Conservation (phyloP, 129 eudicot species). For the Erigeron canadensis region DNA sequence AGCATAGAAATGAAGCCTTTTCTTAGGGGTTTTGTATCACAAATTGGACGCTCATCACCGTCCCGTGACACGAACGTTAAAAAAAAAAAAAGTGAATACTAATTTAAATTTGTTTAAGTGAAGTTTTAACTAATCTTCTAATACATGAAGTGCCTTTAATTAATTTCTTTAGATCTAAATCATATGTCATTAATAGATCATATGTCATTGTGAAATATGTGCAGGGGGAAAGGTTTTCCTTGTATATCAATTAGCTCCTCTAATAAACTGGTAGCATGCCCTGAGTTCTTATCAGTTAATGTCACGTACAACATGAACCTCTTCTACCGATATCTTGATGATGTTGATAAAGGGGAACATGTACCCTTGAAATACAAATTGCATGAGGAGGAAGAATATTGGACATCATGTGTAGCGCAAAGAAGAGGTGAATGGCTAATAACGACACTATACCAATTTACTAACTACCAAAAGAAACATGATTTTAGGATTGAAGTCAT, state of each 20-base stretch:
- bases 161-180: too few species aligned
- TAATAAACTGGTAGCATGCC: background rate
- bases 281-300: background rate
- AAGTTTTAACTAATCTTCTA: too few species aligned
- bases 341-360: too few species aligned
- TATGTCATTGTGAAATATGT: background rate
- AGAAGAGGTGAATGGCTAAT: background rate
- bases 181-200: too few species aligned
- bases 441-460: background rate
- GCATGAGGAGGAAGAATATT: background rate
- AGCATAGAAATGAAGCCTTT: too few species aligned
- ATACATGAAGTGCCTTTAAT: too few species aligned
- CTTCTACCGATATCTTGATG: background rate
- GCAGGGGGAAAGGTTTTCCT: background rate
- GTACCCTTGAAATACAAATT: background rate
- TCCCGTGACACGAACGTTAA: too few species aligned
- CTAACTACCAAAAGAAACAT: background rate
- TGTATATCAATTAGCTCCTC: background rate
- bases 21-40: too few species aligned
- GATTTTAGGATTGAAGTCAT: background rate
- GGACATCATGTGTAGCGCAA: background rate
- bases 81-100: too few species aligned
- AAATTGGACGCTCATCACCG: too few species aligned
- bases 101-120: too few species aligned
- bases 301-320: background rate